phyloP scores from a whole-genome alignment of 345 rosid species.

The Eucalyptus decipiens region DNA sequence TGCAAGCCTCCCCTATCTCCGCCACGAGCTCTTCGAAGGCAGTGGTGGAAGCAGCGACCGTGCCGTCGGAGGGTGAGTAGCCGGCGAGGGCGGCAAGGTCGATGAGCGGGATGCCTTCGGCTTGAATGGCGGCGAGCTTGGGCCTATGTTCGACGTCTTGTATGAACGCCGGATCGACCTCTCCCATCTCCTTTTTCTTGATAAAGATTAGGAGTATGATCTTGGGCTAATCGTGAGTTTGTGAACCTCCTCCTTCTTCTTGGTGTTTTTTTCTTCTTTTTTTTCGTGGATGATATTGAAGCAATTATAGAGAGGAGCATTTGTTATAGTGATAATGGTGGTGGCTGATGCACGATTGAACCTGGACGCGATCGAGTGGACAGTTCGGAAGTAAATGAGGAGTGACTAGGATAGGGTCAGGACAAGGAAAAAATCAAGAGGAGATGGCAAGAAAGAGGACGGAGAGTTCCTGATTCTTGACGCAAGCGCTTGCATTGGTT shows the following conservation, averaged over 20 bases:
- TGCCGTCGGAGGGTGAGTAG: background rate
- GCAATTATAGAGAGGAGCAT: background rate
- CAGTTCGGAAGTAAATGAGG: background rate
- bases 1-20: slow-evolving; percentile 19
- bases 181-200: background rate
- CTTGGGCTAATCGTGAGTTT: background rate
- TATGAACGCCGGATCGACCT: slow-evolving; percentile 6
- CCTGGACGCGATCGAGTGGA: background rate
- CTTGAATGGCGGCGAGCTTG: background rate
- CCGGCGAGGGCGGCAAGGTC: slow-evolving; percentile 4
- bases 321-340: background rate
- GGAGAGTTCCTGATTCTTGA: background rate
- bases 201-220: background rate
- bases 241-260: background rate
- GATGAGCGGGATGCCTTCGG: slow-evolving; percentile 15
- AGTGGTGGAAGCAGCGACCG: background rate
- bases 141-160: slow-evolving; percentile 23
- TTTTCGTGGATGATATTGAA: background rate
- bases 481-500: background rate
- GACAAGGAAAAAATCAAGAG: background rate
- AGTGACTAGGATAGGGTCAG: background rate
- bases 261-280: background rate
- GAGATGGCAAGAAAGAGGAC: background rate
- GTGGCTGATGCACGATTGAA: background rate
- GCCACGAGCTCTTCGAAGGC: slow-evolving; percentile 1